Evolutionary conservation across 176 grass and related monocot genomes (phyloP), one percentile per base, ranked within the genome.

Genomic region (Aegilops speltoides): DNA sequence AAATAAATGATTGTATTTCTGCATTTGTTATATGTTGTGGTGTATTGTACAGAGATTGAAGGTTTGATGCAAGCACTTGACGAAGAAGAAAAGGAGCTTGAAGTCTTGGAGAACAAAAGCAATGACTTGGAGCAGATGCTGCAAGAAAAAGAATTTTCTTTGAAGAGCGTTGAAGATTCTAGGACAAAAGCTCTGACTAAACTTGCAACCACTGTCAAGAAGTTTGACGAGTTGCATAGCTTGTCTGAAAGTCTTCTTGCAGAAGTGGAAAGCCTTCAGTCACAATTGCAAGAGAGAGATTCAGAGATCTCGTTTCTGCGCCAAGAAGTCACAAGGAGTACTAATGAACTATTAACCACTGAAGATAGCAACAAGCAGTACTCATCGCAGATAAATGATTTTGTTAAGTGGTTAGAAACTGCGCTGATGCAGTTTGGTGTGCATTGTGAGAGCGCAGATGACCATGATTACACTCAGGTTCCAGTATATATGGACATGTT

Each of bases 51-150:
- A 98, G 97, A 98, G 84, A 94, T 98, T 64, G 97, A 98, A 84
- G 78, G 92, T 70, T 93, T 98, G 64, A 94, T 96, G 92, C 94
- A 98, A 94, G 97, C 94, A 84, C 92, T 98, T 62, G 94, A 98
- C 68, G 97, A 98, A 89, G 94, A 98, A 93, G 97, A 98, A 86
- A 89, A 89, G 68, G 91, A 96, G 72, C 89, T 96, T 89, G 93
- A 94, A 72, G 80, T 91, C 61, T 77, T 93, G 83, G 93, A 93
- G 69, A 96, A 82, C 68, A 98, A 83, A 85, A 92, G 45, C 72
- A 89, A 90, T 24, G 71, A 89, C 52, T 90, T 96, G 25, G 86
- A 98, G 82, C 90, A 84, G 69, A 84, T 89, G 63, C 71, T 98
- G 61, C 75, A 96, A 77, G 92, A 96, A 86, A 98, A 88, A 83